Percentiles rank a stretch among this genome's conserved stretches.
Evolutionary conservation across 768 basidiomycete genomes (phyloP).

Genomic region (Mycena floridula): DNA sequence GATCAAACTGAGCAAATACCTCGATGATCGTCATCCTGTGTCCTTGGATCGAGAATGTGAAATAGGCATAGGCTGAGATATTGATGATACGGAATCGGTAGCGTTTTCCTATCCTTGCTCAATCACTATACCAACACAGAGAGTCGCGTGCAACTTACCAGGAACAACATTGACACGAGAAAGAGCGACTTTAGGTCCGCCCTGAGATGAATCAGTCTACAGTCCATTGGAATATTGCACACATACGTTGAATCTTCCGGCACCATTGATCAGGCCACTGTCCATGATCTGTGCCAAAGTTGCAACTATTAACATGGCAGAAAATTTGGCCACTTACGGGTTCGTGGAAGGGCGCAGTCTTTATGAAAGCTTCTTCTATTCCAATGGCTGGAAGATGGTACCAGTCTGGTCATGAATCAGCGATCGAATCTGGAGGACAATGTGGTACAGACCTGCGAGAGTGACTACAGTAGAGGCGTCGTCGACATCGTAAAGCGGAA

Average conservation of each 20-base stretch:
- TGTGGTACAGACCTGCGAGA: conserved; percentile 24
- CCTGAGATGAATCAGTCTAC: conserved; percentile 2
- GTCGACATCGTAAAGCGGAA: conserved; percentile 7
- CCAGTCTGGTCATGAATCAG: no score
- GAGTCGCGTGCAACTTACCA: no score
- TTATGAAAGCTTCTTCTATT: no score
- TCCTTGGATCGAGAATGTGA: conserved; percentile 24
- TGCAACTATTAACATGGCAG: no score
- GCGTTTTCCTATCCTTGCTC: no score
- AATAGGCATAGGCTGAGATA: conserved; percentile 26
- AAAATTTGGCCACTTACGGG: no score
- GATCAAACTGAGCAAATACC: conserved; percentile 5
- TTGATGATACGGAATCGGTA: conserved; percentile 38
- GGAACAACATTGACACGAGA: conserved; percentile 23
- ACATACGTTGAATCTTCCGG: conserved; percentile 21
- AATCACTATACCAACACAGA: no score
- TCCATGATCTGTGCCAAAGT: conserved; percentile 3
- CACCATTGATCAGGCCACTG: conserved; percentile 34
- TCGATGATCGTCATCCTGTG: conserved; percentile 23
- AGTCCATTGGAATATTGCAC: not conserved
- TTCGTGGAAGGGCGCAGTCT: no score
- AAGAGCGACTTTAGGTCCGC: conserved; percentile 22
- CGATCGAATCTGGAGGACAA: not conserved
- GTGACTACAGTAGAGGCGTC: conserved; percentile 29
- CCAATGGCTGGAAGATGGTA: no score